Percentiles rank a stretch among this genome's conserved stretches.
phyloP scores from a whole-genome alignment of 1,284 basidiomycete species.

The Trametes polyzona region DNA sequence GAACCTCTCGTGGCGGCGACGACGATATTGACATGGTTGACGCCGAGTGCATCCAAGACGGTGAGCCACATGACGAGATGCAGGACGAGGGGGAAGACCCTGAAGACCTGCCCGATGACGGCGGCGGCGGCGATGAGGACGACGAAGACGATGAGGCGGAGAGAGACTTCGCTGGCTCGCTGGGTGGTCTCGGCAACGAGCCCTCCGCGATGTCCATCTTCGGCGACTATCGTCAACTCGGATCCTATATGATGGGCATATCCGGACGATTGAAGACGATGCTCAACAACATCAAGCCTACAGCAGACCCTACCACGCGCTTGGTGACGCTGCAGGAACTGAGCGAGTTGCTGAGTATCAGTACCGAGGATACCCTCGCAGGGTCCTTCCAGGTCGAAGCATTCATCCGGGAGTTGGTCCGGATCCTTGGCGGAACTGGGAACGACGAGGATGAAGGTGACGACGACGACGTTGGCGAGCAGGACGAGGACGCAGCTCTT shows the following conservation, averaged over 20 bases:
- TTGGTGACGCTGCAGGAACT: slow-evolving; percentile 93
- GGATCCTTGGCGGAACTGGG: slow-evolving; percentile 87
- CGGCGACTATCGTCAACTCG: slow-evolving; percentile 83
- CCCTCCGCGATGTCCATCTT: slow-evolving; percentile 78
- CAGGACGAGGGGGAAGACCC: slow-evolving; percentile 44
- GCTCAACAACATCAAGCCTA: slow-evolving; percentile 86
- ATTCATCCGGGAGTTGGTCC: slow-evolving; percentile 92
- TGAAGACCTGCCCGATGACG: slow-evolving; percentile 45
- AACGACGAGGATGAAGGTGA: slow-evolving; percentile 72
- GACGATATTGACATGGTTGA: slow-evolving; percentile 81
- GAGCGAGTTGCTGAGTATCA: slow-evolving; percentile 93
- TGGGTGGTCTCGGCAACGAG: slow-evolving; percentile 59
- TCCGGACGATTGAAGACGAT: slow-evolving; percentile 89
- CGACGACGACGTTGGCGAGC: slow-evolving; percentile 58
- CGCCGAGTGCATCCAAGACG: slow-evolving; percentile 62
- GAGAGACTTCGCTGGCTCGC: slow-evolving; percentile 35
- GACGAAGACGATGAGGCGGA: slow-evolving; percentile 49
- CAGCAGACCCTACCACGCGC: slow-evolving; percentile 79
- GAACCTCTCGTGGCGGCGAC: slow-evolving; percentile 64
- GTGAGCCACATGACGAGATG: slow-evolving; percentile 52
- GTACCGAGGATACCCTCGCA: slow-evolving; percentile 95
- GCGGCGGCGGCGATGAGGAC: slow-evolving; percentile 48
- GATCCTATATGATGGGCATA: slow-evolving; percentile 88
- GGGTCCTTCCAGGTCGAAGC: slow-evolving; percentile 94
- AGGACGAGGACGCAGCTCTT: slow-evolving; percentile 83